phyloP scores from a whole-genome alignment of 352 stramenopile species.

The Phytophthora tubulina region DNA sequence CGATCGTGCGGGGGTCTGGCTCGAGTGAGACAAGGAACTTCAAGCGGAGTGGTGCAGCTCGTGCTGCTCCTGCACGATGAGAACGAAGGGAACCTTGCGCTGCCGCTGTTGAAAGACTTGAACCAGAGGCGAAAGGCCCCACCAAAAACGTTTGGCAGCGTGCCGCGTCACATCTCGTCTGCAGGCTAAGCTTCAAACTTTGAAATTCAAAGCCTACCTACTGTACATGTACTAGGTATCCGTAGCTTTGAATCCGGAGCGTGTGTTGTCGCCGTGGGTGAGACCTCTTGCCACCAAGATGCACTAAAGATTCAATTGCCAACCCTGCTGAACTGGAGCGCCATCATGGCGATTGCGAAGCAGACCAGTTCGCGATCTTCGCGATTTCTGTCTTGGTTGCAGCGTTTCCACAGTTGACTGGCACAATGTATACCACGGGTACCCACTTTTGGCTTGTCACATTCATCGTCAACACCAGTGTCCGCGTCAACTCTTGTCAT shows the following conservation, averaged over 20 bases:
- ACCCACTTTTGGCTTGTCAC: constrained; percentile 14
- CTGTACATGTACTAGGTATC: no score
- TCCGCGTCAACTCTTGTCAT: constrained; percentile 28
- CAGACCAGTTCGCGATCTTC: constrained; percentile 6
- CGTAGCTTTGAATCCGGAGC: background rate
- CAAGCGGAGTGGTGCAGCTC: constrained; percentile 23
- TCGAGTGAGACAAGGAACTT: constrained; percentile 40
- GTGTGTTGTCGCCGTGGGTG: background rate
- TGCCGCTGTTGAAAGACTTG: constrained; percentile 6
- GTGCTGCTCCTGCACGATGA: constrained; percentile 2
- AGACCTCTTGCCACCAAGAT: background rate
- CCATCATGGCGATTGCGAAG: background rate
- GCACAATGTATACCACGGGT: constrained; percentile 6
- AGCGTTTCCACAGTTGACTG: background rate
- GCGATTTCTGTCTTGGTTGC: background rate
- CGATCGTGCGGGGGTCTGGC: constrained; percentile 16
- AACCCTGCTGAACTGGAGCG: background rate
- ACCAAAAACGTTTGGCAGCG: background rate
- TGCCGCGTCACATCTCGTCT: constrained; percentile 14
- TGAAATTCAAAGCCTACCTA: no score
- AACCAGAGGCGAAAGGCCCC: constrained; percentile 15
- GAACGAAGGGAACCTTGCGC: constrained; percentile 4
- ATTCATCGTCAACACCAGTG: constrained; percentile 10
- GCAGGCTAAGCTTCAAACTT: background rate
- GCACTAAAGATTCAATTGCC: background rate